Conservation (phyloP, 768 basidiomycete genomes). For the Boletales sp. region DNA sequence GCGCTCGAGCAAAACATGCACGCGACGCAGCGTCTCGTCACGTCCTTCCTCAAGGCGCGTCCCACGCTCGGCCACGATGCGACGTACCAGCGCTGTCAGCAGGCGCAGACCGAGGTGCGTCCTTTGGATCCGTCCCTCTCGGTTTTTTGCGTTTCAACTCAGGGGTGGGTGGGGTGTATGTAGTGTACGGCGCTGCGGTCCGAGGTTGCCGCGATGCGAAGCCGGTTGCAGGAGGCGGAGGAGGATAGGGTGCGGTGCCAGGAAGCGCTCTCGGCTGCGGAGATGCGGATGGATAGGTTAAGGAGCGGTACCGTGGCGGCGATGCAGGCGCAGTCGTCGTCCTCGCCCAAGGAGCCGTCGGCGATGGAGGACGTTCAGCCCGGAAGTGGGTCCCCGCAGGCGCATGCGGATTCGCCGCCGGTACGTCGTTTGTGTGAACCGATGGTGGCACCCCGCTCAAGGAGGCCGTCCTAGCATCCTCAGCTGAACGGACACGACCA, state of each 20-base stretch:
- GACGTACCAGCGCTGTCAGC: slow-evolving; percentile 46
- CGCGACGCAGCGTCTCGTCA: slow-evolving; percentile 58
- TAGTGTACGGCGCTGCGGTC: slow-evolving; percentile 60
- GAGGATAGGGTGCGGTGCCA: slow-evolving; percentile 46
- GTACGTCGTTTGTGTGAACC: too few relatives aligned
- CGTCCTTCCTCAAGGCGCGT: slow-evolving; percentile 45
- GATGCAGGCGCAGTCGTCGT: slow-evolving; percentile 39
- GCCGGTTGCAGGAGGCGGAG: slow-evolving; percentile 48
- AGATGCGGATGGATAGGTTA: slow-evolving; percentile 60
- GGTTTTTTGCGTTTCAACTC: slow-evolving; percentile 4
- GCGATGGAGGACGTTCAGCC: slow-evolving; percentile 25
- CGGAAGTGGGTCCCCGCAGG: slow-evolving; percentile 43
- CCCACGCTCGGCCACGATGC: slow-evolving; percentile 35
- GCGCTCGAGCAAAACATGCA: slow-evolving; percentile 54
- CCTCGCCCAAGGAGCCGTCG: slow-evolving; percentile 31
- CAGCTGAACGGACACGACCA: slow-evolving; percentile 40
- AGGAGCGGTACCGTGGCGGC: slow-evolving; percentile 51
- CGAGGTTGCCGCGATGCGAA: slow-evolving; percentile 49
- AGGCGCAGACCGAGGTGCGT: slow-evolving; percentile 57
- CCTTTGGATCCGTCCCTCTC: background rate
- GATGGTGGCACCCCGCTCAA: too few relatives aligned
- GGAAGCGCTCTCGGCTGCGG: slow-evolving; percentile 49
- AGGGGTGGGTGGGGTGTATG: slow-evolving; percentile 1
- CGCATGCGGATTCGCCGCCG: slow-evolving; percentile 59
- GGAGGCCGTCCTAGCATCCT: too few relatives aligned